Conservation (phyloP, 2,329 filamentous ascomycete species). For the Sordariomycetes sp. region DNA sequence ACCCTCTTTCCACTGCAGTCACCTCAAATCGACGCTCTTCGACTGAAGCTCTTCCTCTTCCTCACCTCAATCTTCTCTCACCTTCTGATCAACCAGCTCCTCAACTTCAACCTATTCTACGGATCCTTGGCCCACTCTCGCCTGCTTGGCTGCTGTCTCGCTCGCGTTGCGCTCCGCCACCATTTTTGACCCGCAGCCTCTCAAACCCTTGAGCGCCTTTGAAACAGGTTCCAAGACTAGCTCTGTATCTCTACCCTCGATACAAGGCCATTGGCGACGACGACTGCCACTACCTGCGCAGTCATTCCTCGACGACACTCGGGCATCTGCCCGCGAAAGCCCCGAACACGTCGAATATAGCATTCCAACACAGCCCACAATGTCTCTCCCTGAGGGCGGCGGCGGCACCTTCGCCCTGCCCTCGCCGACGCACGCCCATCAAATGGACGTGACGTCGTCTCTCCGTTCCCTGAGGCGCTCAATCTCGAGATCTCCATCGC, state of each 20-base stretch:
- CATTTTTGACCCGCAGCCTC: not conserved
- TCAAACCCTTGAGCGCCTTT: not conserved
- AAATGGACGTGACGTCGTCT: constrained; percentile 73
- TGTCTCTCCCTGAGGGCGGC: constrained; percentile 15
- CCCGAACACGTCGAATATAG: not conserved
- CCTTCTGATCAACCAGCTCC: too few relatives aligned
- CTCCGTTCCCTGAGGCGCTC: constrained; percentile 80
- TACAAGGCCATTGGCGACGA: not conserved
- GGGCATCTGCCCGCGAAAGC: not conserved
- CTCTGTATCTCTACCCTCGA: not conserved
- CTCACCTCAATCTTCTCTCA: too few relatives aligned
- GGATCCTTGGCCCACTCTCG: too few relatives aligned
- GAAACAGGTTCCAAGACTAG: constrained; percentile 2
- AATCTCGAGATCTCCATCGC: constrained; percentile 88
- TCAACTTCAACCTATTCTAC: too few relatives aligned
- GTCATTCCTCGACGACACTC: not conserved
- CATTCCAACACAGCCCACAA: constrained; percentile 1
- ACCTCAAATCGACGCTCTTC: too few relatives aligned
- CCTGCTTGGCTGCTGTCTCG: not conserved
- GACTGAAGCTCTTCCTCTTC: too few relatives aligned
- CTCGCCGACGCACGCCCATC: constrained; percentile 75
- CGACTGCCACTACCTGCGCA: not conserved
- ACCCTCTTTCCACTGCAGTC: too few relatives aligned
- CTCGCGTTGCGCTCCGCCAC: not conserved
- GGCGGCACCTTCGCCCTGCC: constrained; percentile 79